Evolutionary conservation across 1,139 yeast species (phyloP).

Genomic region (Wickerhamomyces sp.): DNA sequence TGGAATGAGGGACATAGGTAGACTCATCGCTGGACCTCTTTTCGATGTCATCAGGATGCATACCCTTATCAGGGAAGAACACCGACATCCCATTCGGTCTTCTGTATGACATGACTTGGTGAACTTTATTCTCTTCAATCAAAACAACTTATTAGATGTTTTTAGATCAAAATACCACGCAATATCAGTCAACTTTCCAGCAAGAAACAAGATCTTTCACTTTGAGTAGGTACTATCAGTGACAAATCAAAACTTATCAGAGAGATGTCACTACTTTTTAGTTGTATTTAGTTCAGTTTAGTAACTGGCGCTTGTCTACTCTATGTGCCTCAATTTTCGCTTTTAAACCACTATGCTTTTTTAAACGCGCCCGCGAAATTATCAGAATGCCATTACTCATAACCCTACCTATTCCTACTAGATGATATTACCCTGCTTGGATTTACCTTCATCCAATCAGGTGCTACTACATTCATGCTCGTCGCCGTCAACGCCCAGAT

Average conservation of each 20-base stretch:
- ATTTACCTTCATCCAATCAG: too few species aligned
- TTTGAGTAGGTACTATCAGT: neutral
- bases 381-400: too few species aligned
- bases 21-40: neutral
- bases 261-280: neutral
- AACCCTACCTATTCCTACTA: too few species aligned
- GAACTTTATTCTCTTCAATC: neutral
- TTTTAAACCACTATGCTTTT: neutral
- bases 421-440: too few species aligned
- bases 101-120: constrained; percentile 2
- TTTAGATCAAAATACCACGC: neutral
- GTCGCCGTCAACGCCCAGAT: too few species aligned
- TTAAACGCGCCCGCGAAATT: neutral
- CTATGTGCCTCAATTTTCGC: neutral
- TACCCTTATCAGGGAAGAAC: constrained; percentile 6
- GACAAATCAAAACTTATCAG: neutral
- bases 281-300: neutral
- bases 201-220: neutral
- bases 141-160: neutral
- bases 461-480: too few species aligned
- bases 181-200: neutral
- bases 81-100: constrained; percentile 3
- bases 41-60: neutral
- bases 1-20: neutral
- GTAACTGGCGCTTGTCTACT: neutral